These are phyloP conservation scores for Ustilago hordei DNA, from an alignment of 1,284 basidiomycete genomes.

Conservation along the genomic window DNA sequence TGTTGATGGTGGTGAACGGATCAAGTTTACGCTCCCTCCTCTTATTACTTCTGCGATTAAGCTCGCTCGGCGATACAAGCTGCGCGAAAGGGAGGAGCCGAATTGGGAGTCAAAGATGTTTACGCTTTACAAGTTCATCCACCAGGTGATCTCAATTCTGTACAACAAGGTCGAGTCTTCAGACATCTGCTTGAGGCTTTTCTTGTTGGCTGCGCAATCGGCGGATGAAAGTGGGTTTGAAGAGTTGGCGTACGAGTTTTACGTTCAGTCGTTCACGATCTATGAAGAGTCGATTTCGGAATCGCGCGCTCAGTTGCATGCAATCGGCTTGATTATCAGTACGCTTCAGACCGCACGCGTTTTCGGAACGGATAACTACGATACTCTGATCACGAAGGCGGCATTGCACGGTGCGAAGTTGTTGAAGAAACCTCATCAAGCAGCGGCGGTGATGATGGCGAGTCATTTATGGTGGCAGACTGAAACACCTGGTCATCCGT, in stretches of 20 bases:
- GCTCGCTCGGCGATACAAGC: conserved; percentile 66
- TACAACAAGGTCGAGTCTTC: conserved; percentile 68
- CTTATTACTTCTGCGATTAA: conserved; percentile 63
- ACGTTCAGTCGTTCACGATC: conserved; percentile 68
- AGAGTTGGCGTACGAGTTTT: conserved; percentile 68
- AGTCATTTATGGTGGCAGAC: conserved; percentile 69
- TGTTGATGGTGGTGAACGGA: conserved; percentile 64
- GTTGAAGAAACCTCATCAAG: conserved; percentile 69
- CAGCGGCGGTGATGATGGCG: conserved; percentile 68
- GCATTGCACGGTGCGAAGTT: conserved; percentile 67
- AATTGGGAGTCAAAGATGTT: conserved; percentile 65
- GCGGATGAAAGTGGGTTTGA: conserved; percentile 67
- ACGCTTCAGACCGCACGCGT: conserved; percentile 64
- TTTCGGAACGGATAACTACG: conserved; percentile 67
- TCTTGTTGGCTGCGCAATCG: conserved; percentile 64
- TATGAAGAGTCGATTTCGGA: conserved; percentile 69
- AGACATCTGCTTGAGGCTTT: conserved; percentile 64
- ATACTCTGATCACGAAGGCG: conserved; percentile 67
- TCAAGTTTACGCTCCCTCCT: conserved; percentile 65
- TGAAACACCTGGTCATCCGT: conserved; percentile 45
- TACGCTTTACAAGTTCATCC: conserved; percentile 67
- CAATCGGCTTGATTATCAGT: conserved; percentile 64
- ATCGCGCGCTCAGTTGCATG: conserved; percentile 65
- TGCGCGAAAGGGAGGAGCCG: conserved; percentile 50
- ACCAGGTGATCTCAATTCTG: conserved; percentile 66